Conservation (phyloP, 2,329 filamentous ascomycete species). For the Leptographium lundbergii region DNA sequence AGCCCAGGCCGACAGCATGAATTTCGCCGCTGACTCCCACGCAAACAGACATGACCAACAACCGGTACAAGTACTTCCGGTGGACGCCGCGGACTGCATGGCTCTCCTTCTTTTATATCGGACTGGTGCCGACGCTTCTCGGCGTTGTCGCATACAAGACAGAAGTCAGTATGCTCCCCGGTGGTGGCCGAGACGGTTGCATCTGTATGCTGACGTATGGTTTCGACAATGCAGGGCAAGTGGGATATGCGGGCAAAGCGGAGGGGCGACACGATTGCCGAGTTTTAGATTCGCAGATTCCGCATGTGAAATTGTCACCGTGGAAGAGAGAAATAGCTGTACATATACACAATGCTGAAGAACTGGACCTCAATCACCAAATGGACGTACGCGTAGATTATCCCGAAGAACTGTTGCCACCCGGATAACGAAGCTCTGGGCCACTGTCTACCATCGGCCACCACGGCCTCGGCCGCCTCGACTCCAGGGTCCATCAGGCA, state of each 20-base stretch:
- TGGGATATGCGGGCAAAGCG: conserved; percentile 78
- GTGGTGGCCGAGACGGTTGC: background rate
- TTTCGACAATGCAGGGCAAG: conserved; percentile 51
- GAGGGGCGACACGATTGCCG: conserved; percentile 69
- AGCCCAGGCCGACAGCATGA: conserved; percentile 4
- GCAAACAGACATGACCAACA: conserved; percentile 62
- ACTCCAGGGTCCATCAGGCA: conserved; percentile 39
- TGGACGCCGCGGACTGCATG: conserved; percentile 78
- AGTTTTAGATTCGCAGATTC: conserved; percentile 45
- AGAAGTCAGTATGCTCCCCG: conserved; percentile 55
- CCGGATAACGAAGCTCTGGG: background rate
- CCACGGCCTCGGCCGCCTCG: conserved; percentile 25
- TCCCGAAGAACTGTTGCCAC: background rate
- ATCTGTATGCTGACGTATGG: background rate
- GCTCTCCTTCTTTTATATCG: conserved; percentile 65
- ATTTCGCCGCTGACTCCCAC: background rate
- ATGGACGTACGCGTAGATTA: background rate
- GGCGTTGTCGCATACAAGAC: conserved; percentile 64
- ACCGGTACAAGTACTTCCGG: conserved; percentile 89
- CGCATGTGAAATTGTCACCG: background rate
- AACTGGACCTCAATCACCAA: background rate
- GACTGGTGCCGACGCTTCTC: conserved; percentile 57
- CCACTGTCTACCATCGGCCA: background rate
- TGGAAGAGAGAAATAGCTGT: conserved; percentile 17
- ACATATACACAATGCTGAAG: conserved; percentile 22